These are phyloP conservation scores for Phytophthora nicotianae DNA, from an alignment of 352 stramenopile species.

Conservation along the genomic window DNA sequence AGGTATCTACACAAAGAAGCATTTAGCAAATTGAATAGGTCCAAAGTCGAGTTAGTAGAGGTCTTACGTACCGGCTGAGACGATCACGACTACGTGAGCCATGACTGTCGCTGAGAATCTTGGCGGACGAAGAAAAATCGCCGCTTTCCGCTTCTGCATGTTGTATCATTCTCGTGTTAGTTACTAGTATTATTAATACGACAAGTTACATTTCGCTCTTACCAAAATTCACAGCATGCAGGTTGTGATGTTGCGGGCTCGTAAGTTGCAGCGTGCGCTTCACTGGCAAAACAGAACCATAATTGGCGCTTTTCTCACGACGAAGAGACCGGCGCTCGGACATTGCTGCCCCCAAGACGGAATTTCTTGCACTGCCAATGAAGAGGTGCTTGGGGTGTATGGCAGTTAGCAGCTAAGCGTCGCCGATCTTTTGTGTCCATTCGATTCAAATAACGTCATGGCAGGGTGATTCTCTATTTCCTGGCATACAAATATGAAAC, in stretches of 20 bases:
- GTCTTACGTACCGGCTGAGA: slow-evolving; percentile 31
- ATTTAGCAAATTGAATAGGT: not conserved
- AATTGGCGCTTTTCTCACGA: slow-evolving; percentile 23
- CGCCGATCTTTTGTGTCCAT: slow-evolving; percentile 13
- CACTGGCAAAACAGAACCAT: slow-evolving; percentile 31
- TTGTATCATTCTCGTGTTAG: not conserved
- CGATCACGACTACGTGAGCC: slow-evolving; percentile 34
- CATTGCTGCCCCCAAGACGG: slow-evolving; percentile 17
- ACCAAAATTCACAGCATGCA: slow-evolving; percentile 37
- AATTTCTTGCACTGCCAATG: slow-evolving; percentile 25
- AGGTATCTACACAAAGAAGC: slow-evolving; percentile 19
- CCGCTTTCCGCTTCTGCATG: slow-evolving; percentile 32
- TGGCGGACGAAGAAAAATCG: slow-evolving; percentile 24
- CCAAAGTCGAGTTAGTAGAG: not conserved
- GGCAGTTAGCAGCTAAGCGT: slow-evolving; percentile 25
- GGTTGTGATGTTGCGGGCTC: slow-evolving; percentile 21
- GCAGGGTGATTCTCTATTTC: slow-evolving; percentile 34
- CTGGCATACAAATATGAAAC: slow-evolving; percentile 24
- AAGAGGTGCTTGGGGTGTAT: slow-evolving; percentile 22
- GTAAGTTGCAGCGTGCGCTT: slow-evolving; percentile 30
- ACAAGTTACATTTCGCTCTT: not conserved
- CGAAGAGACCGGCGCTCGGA: slow-evolving; percentile 32
- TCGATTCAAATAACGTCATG: not conserved
- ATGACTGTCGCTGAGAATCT: slow-evolving; percentile 30
- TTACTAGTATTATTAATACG: too few relatives aligned